phyloP scores from a whole-genome alignment of 2,329 filamentous ascomycete genomes.

The Sarocladiaceae sp. region DNA sequence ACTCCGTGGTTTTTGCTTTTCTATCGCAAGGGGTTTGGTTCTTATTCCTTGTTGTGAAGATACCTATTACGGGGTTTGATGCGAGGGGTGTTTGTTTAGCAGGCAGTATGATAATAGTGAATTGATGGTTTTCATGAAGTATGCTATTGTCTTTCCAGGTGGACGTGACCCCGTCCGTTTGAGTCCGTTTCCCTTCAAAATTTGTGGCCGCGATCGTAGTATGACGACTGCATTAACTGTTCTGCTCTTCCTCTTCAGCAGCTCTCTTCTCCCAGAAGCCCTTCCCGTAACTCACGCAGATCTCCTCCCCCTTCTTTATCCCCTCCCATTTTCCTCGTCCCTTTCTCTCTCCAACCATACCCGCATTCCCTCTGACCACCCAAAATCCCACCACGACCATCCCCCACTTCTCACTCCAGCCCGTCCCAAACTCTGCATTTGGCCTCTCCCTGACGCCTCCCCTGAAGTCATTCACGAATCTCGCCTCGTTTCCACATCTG shows the following conservation, averaged over 20 bases:
- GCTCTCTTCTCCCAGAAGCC: conserved; percentile 56
- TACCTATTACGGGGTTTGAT: too few relatives aligned
- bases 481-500: conserved; percentile 55
- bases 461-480: conserved; percentile 65
- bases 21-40: not conserved
- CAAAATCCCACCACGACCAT: conserved; percentile 56
- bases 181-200: too few relatives aligned
- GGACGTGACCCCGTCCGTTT: too few relatives aligned
- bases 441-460: conserved; percentile 45
- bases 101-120: too few relatives aligned
- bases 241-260: conserved; percentile 20
- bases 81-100: too few relatives aligned
- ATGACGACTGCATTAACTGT: too few relatives aligned
- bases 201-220: too few relatives aligned
- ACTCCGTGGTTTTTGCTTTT: conserved; percentile 1
- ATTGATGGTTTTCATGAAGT: too few relatives aligned
- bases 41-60: not conserved
- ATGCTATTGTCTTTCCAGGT: too few relatives aligned
- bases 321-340: conserved; percentile 25
- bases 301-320: conserved; percentile 57
- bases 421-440: conserved; percentile 56
- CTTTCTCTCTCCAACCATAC: conserved; percentile 8
- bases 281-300: conserved; percentile 63
- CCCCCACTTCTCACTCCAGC: conserved; percentile 48
- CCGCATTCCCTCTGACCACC: conserved; percentile 32